Evolutionary conservation across 305 asterid species (phyloP), one percentile per base, ranked within the genome.

Genomic region (Euphrasia arctica): DNA sequence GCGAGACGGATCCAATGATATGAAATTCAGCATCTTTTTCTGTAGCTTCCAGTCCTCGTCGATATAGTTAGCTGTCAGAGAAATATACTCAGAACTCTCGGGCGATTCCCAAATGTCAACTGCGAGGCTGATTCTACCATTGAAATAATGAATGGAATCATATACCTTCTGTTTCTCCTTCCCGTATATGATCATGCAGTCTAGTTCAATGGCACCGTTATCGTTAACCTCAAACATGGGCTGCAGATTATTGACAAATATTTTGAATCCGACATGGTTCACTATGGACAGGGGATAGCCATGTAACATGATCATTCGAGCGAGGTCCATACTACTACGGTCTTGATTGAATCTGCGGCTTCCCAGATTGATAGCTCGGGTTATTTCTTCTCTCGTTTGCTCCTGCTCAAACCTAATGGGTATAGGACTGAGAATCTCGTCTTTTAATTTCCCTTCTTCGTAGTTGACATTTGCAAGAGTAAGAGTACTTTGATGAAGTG

Each of bases 261-360:
- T 70, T 76, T 83, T 83, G 82, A 93, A 90, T 54, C 98, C 97
- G 39, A 77, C 78, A 80, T 90, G 93, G 65, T 90, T 95, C 70
- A 85, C 95, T 94, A 93, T 93, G 66, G 82, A 68, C 62, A 92
- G 71, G 27, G 98, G 96, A 74, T 93, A 93, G 72, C 96, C 98
- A 74, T 93, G 98, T 60, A 83, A 69, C 94, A 93, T 93, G 39
- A 93, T 88, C 97, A 93, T 93, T 70, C 97, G 88, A 66, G 96
- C 96, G n/a, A 90, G 93, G 82, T 93, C 98, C 78, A 84, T 67
- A 66, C 85, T 69, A 56, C 98, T 90, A 36, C 95, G 85, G 54
- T 83, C 95, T 79, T 87, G 96, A 75, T 93, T 92, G 75, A 90
- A 93, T 61, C 63, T 87, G 73, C 74, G 81, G 80, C 85, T 84